A percentile compares a stretch with the other conserved stretches of the same genome.
Evolutionary conservation across 2,329 filamentous ascomycete genomes (phyloP).

Genomic region (Ascochyta lentis): DNA sequence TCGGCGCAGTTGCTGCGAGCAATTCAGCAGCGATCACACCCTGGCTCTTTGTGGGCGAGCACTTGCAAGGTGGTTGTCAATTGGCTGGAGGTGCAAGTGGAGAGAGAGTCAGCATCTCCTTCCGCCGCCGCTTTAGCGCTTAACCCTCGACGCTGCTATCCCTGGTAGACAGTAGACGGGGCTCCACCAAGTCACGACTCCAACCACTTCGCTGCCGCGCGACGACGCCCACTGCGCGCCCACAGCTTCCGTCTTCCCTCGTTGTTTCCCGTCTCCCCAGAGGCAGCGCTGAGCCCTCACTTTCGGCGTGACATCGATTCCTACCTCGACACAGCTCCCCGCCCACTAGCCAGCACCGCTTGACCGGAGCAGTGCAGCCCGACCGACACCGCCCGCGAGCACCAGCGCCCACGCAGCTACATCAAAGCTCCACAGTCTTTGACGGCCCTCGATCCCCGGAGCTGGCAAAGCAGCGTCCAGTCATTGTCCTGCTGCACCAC

Average conservation of each 20-base stretch:
- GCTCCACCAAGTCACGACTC: slow-evolving; percentile 29
- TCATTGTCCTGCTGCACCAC: slow-evolving; percentile 16
- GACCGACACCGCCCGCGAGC: slow-evolving; percentile 25
- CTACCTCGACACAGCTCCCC: slow-evolving; percentile 3
- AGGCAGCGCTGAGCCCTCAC: slow-evolving; percentile 10
- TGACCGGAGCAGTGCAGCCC: slow-evolving; percentile 27
- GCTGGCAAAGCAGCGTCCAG: not conserved
- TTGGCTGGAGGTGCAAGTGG: slow-evolving; percentile 23
- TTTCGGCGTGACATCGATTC: slow-evolving; percentile 11
- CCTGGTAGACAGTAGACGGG: slow-evolving; percentile 19
- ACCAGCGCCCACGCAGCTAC: slow-evolving; percentile 1
- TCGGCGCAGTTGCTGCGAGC: slow-evolving; percentile 1
- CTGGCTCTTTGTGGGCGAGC: slow-evolving; percentile 9
- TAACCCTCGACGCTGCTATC: slow-evolving; percentile 12
- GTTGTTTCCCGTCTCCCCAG: slow-evolving; percentile 12
- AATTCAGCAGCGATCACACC: slow-evolving; percentile 5
- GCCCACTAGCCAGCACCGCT: slow-evolving; percentile 15
- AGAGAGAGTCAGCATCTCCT: slow-evolving; percentile 25
- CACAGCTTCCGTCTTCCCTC: slow-evolving; percentile 4
- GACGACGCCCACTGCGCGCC: slow-evolving; percentile 16
- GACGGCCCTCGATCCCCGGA: slow-evolving; percentile 4
- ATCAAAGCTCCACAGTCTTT: not conserved
- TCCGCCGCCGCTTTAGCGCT: slow-evolving; percentile 23
- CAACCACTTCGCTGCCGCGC: slow-evolving; percentile 23
- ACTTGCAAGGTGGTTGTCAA: slow-evolving; percentile 18